These are phyloP conservation scores for Hypoxylon lienhwacheense DNA, from an alignment of 495 filamentous ascomycete genomes.

Conservation along the genomic window DNA sequence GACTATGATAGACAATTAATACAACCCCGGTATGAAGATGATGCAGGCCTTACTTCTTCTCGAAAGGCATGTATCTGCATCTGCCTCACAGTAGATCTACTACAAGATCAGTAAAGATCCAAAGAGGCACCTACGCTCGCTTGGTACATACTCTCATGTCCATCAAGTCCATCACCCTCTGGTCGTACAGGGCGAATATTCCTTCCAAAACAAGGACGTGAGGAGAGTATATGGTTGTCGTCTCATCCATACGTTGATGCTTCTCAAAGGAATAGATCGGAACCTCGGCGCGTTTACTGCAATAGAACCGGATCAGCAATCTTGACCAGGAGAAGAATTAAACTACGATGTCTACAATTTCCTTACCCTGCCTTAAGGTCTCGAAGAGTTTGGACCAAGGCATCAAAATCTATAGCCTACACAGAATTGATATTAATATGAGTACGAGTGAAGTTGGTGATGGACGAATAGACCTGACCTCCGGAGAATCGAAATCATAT, in stretches of 20 bases:
- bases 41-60: slow-evolving; percentile 69
- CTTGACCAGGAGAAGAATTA: not conserved
- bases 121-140: not conserved
- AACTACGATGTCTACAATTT: not conserved
- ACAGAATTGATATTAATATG: slow-evolving; percentile 21
- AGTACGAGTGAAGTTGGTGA: not conserved
- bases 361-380: slow-evolving; percentile 90
- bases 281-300: slow-evolving; percentile 87
- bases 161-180: slow-evolving; percentile 78
- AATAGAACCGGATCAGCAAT: slow-evolving; percentile 3
- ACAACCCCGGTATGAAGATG: not conserved
- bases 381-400: slow-evolving; percentile 73
- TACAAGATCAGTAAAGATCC: slow-evolving; percentile 12
- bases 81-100: slow-evolving; percentile 92
- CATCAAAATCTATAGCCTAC: slow-evolving; percentile 89
- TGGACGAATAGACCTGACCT: slow-evolving; percentile 42
- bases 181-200: slow-evolving; percentile 92
- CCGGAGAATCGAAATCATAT: slow-evolving; percentile 93
- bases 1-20: slow-evolving; percentile 52
- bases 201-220: slow-evolving; percentile 95
- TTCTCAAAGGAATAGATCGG: slow-evolving; percentile 94
- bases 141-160: slow-evolving; percentile 74
- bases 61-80: slow-evolving; percentile 90
- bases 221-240: slow-evolving; percentile 89
- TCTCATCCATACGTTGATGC: slow-evolving; percentile 76